Evolutionary conservation across 2,329 filamentous ascomycete species (phyloP), one percentile per base, ranked within the genome.

Genomic region (Fusarium graminum): DNA sequence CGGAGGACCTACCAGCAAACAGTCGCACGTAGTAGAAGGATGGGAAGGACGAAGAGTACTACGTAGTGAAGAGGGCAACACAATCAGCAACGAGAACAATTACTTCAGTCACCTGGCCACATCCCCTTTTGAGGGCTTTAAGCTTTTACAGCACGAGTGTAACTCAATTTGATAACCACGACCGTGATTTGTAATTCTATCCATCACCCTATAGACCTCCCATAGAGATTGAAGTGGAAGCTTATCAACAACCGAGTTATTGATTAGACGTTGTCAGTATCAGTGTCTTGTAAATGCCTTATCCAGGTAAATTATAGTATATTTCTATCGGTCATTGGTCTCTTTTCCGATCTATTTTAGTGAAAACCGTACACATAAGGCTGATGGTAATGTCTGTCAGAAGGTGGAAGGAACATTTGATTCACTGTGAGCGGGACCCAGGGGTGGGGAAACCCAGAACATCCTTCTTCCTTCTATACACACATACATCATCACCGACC

Each of bases 11-110:
- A 43, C 47, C 42, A 38, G 44, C 53, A 49, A 36, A 30, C 36
- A 42, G 34, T 52, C 38, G 45, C 22, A 22, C 22, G 22, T 22
- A 22, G 22, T 52, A 36, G 52, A 46, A 34, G 41, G n/a, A 45
- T 51, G 55, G 38, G 38, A 55, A 39, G 43, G 43, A 59, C 40
- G 49, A 63, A 42, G 52, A 26, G 25, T 46, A 25, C n/a, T n/a
- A n/a, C n/a, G n/a, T n/a, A n/a, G n/a, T n/a, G n/a, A 40, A 25
- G 44, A 58, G 25, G 53, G 44, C 57, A 56, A 51, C 46, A 61
- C 54, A 52, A 52, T 19, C 10, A 53, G 40, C 25, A 42, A 46
- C 39, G 10, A 29, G n/a, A 50, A 58, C 44, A 22, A 16, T 12
- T 28, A 41, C 25, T 49, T 30, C 34, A 38, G 22, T 59, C 50